phyloP scores from a whole-genome alignment of 2,329 filamentous ascomycete species.

The Acrodontium crateriforme region DNA sequence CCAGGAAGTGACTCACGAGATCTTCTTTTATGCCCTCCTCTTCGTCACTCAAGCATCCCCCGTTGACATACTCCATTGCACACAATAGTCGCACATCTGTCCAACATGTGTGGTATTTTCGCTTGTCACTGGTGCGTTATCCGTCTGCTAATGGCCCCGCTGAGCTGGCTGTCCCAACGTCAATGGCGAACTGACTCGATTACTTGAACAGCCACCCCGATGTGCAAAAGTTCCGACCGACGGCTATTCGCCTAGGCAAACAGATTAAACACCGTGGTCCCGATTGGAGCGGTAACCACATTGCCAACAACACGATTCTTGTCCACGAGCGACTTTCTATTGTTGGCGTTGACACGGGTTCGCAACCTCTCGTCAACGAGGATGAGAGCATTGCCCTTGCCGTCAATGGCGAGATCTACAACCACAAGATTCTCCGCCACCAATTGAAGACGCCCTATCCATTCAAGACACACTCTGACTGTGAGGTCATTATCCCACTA shows the following conservation, averaged over 20 bases:
- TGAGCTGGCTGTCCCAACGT: slow-evolving; percentile 25
- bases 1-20: no score
- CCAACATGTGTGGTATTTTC: slow-evolving; percentile 91
- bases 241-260: slow-evolving; percentile 84
- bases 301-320: slow-evolving; percentile 84
- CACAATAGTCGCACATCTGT: no score
- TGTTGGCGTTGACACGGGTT: slow-evolving; percentile 91
- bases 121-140: slow-evolving; percentile 65
- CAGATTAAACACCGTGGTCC: slow-evolving; percentile 93
- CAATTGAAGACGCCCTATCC: slow-evolving; percentile 69
- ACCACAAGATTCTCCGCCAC: slow-evolving; percentile 92
- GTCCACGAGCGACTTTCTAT: slow-evolving; percentile 97
- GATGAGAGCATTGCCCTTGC: slow-evolving; percentile 80
- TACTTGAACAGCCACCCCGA: slow-evolving; percentile 57
- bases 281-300: slow-evolving; percentile 88
- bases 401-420: slow-evolving; percentile 99
- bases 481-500: slow-evolving; percentile 96
- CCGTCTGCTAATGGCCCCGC: slow-evolving; percentile 57
- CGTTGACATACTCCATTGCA: no score
- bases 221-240: slow-evolving; percentile 92
- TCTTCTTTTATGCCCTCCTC: no score
- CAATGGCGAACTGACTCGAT: background rate
- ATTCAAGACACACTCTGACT: slow-evolving; percentile 98
- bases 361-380: slow-evolving; percentile 86
- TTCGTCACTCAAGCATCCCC: no score